Conservation (phyloP, 2,329 filamentous ascomycete genomes). For the Clonostachys rhizophaga region DNA sequence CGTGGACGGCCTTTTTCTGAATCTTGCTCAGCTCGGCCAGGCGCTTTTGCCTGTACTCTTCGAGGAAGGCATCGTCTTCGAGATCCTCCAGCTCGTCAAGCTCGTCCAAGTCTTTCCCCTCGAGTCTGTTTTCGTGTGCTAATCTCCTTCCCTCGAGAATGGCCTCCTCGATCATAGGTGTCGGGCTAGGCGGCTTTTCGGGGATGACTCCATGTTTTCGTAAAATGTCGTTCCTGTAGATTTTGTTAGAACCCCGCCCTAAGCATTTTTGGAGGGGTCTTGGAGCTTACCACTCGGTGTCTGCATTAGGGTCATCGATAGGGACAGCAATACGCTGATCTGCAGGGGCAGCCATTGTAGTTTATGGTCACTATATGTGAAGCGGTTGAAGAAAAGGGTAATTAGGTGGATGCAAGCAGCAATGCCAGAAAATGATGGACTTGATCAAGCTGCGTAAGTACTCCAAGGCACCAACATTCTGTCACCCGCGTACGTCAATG, state of each 20-base stretch:
- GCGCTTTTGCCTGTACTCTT: slow-evolving; percentile 82
- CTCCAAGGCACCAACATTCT: no score
- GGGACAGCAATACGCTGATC: slow-evolving; percentile 72
- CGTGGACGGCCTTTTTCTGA: slow-evolving; percentile 74
- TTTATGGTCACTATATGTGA: neutral
- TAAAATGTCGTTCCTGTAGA: slow-evolving; percentile 88
- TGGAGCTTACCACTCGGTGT: slow-evolving; percentile 82
- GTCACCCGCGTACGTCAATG: no score
- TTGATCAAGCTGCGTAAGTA: no score
- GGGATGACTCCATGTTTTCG: slow-evolving; percentile 95
- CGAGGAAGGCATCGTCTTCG: slow-evolving; percentile 88
- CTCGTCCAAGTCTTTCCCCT: slow-evolving; percentile 93
- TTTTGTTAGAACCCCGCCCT: slow-evolving; percentile 13
- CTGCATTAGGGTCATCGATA: slow-evolving; percentile 91
- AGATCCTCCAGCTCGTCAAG: slow-evolving; percentile 91
- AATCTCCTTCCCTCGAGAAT: slow-evolving; percentile 76
- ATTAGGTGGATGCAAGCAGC: neutral
- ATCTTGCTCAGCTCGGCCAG: slow-evolving; percentile 76
- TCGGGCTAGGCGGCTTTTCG: slow-evolving; percentile 94
- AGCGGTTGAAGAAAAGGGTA: neutral
- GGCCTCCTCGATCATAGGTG: slow-evolving; percentile 93
- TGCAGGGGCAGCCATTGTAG: slow-evolving; percentile 52
- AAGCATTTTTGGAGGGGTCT: slow-evolving; percentile 6
- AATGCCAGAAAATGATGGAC: no score
- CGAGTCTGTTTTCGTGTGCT: slow-evolving; percentile 86